Evolutionary conservation across 2,329 filamentous ascomycete species (phyloP), one percentile per base, ranked within the genome.

Genomic region (Alternaria hordeiaustralica): DNA sequence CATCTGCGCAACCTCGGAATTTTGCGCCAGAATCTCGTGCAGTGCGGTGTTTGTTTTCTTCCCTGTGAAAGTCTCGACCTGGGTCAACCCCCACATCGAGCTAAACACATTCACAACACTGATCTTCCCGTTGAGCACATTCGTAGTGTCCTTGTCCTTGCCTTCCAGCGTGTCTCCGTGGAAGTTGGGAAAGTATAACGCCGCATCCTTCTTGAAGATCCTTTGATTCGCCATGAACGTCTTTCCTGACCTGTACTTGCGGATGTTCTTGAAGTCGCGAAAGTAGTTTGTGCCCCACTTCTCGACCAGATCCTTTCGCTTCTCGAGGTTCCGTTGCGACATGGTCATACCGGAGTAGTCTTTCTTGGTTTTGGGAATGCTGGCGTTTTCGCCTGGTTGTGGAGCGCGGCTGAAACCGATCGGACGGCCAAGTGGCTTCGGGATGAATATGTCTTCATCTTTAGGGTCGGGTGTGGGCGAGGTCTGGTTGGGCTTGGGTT

Each of bases 111-210:
- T 90, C 25, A 99, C 90, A 65, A 98, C 84, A 9, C 89, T 91
- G 18, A 96, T 86, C 76, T 89, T 92, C 61, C 92, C 92, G 51
- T 85, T 82, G 60, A 98, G 85, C 4, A 90, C 80, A 0, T 89
- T 86, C 8, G 94, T 97, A 2, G 94, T 97, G 81, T 97, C 88
- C 46, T 59, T 69, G 6, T 41, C 60, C n/a, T 61, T 67, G 43
- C 63, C 73, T 58, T 87, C 82, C 28, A 97, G 85, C 2, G 94
- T 97, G 71, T 87, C 85, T 49, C 96, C 96, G 78, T 87, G 88
- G 62, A 99, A 85, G 82, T 99, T 99, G 49, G 96, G 96, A 82
- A 99, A 97, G 84, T 92, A 98, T 67, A 97, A 87, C 6, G 95
- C 91, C 55, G 89, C 87, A 43, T 96, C 92, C 68, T 87, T 87